phyloP scores from a whole-genome alignment of 169 alveolate genomes.

The Eimeria sp. region DNA sequence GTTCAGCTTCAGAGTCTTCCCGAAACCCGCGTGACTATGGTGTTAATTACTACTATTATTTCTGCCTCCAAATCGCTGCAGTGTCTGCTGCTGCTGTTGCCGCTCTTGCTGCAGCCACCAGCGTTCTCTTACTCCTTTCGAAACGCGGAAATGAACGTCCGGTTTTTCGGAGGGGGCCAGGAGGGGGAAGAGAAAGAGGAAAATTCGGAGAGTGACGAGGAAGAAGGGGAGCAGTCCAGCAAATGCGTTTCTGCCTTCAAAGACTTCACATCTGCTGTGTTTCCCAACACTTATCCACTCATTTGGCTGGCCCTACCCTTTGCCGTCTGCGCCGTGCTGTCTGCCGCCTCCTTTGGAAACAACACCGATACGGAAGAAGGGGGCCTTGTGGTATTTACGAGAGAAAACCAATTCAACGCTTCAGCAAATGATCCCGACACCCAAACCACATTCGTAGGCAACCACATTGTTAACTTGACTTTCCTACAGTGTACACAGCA shows the following conservation, averaged over 20 bases:
- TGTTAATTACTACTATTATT: neutral
- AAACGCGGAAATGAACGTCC: slow-evolving; percentile 30
- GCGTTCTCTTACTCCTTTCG: slow-evolving; percentile 10
- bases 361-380: slow-evolving; percentile 8
- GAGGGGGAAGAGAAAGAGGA: slow-evolving; percentile 72
- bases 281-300: slow-evolving; percentile 70
- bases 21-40: too few species aligned
- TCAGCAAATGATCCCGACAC: slow-evolving; percentile 52
- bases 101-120: slow-evolving; percentile 30
- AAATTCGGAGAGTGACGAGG: slow-evolving; percentile 74
- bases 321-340: slow-evolving; percentile 70
- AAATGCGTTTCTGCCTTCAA: slow-evolving; percentile 21
- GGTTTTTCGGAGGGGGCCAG: slow-evolving; percentile 3
- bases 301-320: slow-evolving; percentile 66
- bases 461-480: neutral
- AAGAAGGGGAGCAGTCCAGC: slow-evolving; percentile 39
- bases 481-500: neutral
- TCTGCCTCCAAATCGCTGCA: neutral
- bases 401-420: neutral
- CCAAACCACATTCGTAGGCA: slow-evolving; percentile 28
- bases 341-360: slow-evolving; percentile 63
- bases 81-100: neutral
- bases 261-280: slow-evolving; percentile 35
- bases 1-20: too few species aligned
- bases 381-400: slow-evolving; percentile 37